Conservation (phyloP, 208 protist species). For the Crithidia expoeki region DNA sequence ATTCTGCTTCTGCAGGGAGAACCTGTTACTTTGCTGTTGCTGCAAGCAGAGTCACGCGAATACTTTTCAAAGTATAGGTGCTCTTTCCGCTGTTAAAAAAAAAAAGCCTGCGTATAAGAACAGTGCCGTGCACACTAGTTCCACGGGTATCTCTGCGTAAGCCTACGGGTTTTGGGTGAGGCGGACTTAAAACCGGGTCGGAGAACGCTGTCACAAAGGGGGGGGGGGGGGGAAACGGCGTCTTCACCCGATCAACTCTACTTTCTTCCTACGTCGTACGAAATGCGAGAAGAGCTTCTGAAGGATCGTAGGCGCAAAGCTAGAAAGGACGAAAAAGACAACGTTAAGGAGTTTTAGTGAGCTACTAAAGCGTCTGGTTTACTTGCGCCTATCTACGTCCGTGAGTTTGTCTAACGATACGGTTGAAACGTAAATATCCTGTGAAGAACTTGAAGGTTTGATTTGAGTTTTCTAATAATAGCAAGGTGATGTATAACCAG, state of each 20-base stretch:
- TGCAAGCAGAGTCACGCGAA: neutral
- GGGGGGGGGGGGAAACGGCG: neutral
- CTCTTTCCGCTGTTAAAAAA: neutral
- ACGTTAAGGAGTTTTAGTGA: constrained; percentile 1
- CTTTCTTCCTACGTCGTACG: neutral
- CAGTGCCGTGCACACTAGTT: constrained; percentile 3
- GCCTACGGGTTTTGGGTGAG: too few relatives aligned
- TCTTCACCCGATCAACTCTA: constrained; percentile 4
- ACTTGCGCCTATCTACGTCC: neutral
- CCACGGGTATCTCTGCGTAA: neutral
- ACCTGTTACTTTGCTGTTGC: neutral
- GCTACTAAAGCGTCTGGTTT: neutral
- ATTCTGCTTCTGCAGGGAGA: constrained; percentile 2
- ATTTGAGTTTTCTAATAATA: constrained; percentile 4
- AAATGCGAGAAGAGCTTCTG: neutral
- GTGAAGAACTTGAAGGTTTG: neutral
- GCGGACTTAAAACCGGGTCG: too few relatives aligned
- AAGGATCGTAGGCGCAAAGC: neutral
- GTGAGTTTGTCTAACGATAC: neutral
- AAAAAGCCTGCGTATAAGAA: neutral
- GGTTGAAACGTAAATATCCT: constrained; percentile 1
- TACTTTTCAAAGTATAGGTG: neutral
- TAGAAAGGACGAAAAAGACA: neutral
- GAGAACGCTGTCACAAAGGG: neutral
- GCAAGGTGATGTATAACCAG: neutral